These are phyloP conservation scores for Vanderwaltozyma polyspora DNA, from an alignment of 805 yeast genomes.

Conservation along the genomic window DNA sequence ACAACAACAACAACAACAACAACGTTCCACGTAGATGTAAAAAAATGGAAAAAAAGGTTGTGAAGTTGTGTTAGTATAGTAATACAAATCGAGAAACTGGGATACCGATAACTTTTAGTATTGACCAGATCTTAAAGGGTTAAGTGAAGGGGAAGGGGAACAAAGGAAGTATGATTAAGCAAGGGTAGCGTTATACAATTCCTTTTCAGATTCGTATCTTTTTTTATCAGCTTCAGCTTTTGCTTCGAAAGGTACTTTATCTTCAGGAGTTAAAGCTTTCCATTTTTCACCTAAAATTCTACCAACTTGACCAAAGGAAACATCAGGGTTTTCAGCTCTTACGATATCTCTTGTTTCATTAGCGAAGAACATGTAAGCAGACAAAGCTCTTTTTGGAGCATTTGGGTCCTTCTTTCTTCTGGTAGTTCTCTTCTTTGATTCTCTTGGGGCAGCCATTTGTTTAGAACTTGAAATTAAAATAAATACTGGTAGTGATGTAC, in stretches of 20 bases:
- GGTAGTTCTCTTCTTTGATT: conserved; percentile 26
- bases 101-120: too few relatives aligned
- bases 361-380: conserved; percentile 98
- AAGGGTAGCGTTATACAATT: conserved; percentile 52
- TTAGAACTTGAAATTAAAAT: too few relatives aligned
- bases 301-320: conserved; percentile 91
- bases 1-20: too few relatives aligned
- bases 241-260: conserved; percentile 80
- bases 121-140: too few relatives aligned
- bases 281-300: conserved; percentile 90
- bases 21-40: too few relatives aligned
- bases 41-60: too few relatives aligned
- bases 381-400: conserved; percentile 97
- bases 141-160: too few relatives aligned
- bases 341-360: conserved; percentile 94
- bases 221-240: conserved; percentile 95
- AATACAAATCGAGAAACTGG: too few relatives aligned
- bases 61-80: too few relatives aligned
- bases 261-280: conserved; percentile 79
- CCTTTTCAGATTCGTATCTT: conserved; percentile 94
- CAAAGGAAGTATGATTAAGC: conserved; percentile 7
- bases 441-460: conserved; percentile 34
- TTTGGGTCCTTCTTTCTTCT: conserved; percentile 71
- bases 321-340: conserved; percentile 93
- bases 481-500: too few relatives aligned